These are phyloP conservation scores for Leccinum disarticulatum DNA, from an alignment of 768 basidiomycete genomes.

Conservation along the genomic window DNA sequence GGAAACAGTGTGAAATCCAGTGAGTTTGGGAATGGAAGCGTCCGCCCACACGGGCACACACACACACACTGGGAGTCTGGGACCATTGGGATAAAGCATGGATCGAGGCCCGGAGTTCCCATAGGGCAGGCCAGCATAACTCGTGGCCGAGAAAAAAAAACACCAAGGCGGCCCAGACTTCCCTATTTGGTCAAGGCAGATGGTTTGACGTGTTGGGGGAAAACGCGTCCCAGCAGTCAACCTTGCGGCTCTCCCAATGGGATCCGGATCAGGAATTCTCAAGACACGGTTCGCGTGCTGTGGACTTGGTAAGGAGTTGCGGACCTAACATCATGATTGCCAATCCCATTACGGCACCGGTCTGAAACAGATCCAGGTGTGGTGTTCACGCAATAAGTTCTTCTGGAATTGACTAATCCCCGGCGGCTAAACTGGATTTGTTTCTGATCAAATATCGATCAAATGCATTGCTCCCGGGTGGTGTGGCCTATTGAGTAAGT, in stretches of 20 bases:
- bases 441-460: constrained; percentile 33
- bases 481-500: constrained; percentile 33
- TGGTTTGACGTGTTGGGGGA: constrained; percentile 17
- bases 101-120: constrained; percentile 11
- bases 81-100: constrained; percentile 5
- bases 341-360: constrained; percentile 35
- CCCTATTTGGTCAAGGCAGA: constrained; percentile 1
- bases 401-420: constrained; percentile 32
- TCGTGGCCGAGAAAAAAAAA: constrained; percentile 7
- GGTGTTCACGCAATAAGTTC: constrained; percentile 17
- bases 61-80: constrained; percentile 10
- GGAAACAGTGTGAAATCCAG: constrained; percentile 31
- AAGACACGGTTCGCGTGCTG: constrained; percentile 10
- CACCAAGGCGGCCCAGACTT: constrained; percentile 5
- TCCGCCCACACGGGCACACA: constrained; percentile 5
- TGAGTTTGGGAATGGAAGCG: constrained; percentile 23
- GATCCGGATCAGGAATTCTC: constrained; percentile 11
- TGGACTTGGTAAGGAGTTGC: constrained; percentile 11
- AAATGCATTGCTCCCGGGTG: constrained; percentile 26
- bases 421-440: constrained; percentile 30
- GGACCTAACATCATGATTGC: constrained; percentile 29
- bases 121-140: constrained; percentile 13
- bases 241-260: constrained; percentile 18
- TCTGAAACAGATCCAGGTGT: constrained; percentile 27
- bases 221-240: constrained; percentile 14